Evolutionary conservation across 2,329 filamentous ascomycete species (phyloP), one percentile per base, ranked within the genome.

Genomic region (Penicillium brasilianum): DNA sequence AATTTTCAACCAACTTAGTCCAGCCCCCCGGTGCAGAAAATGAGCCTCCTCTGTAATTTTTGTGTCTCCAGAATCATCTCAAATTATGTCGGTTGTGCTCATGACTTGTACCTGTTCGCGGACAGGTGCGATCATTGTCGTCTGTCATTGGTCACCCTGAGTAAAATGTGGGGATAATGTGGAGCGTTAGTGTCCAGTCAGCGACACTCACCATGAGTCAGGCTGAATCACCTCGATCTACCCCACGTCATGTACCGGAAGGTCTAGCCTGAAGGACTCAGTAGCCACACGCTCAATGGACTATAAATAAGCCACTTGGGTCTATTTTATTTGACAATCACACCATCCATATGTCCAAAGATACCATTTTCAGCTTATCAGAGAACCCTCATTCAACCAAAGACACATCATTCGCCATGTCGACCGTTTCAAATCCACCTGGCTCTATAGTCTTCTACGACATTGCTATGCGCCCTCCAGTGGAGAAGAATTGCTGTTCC

Each of bases 401-500:
- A 18, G 1, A n/a, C n/a, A 5, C 16, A 16, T 13, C 37, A 30
- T 41, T 36, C 39, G 22, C 39, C 53, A 55, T 46, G 30, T 46
- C 53, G 3, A 13, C 41, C 9, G 6, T 16, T 18, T 46, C 53
- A 16, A 34, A 43, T 39, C 13, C 37, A 48, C 11, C 30, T 41
- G 13, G 28, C 10, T 11, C 50, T 39, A 54, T 54, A n/a, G n/a
- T 22, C n/a, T 48, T 48, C 22, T 48, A 58, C 20, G 39, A 37
- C 16, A 44, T 48, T 4, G 81, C 78, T 44, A 78, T 78, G 4
- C 58, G 61, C 1, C 68, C 71, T 8, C 77, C 77, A 8, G 52
- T 68, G 6, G 61, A 73, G 28, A 68, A 74, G 20, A 74, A 22
- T 28, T 60, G 60, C 66, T 68, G 76, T 66, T 77, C 80, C n/a